phyloP scores from a whole-genome alignment of 192 early-diverging fungal species.

The Entophlyctis luteolus region DNA sequence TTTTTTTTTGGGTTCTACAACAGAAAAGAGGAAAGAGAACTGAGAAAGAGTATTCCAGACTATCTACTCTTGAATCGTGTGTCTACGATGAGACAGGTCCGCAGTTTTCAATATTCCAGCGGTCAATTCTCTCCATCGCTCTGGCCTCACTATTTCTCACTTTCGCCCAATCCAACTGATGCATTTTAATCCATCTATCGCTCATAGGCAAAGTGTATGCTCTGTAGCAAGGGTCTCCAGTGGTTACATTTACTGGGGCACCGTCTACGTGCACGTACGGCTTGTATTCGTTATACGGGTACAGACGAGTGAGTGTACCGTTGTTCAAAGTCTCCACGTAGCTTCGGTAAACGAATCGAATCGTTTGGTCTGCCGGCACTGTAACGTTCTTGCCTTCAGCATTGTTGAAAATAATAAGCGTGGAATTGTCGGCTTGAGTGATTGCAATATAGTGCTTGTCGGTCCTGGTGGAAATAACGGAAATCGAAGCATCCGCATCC shows the following conservation, averaged over 20 bases:
- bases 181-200: neutral
- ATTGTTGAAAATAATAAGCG: neutral
- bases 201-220: neutral
- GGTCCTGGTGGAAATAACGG: neutral
- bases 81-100: neutral
- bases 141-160: neutral
- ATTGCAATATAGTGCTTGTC: neutral
- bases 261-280: neutral
- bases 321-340: neutral
- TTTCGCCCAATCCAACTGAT: neutral
- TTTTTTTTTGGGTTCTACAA: neutral
- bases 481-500: neutral
- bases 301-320: neutral
- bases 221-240: conserved; percentile 11
- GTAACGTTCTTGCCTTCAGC: neutral
- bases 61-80: neutral
- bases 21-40: neutral
- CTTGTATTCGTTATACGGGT: neutral
- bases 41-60: neutral
- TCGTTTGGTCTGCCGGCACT: neutral
- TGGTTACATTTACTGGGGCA: neutral
- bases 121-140: neutral
- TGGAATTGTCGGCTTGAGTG: neutral
- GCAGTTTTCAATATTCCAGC: neutral
- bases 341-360: neutral